Conservation (phyloP, 257 asterid genomes). For the Nicotiana benthamiana region DNA sequence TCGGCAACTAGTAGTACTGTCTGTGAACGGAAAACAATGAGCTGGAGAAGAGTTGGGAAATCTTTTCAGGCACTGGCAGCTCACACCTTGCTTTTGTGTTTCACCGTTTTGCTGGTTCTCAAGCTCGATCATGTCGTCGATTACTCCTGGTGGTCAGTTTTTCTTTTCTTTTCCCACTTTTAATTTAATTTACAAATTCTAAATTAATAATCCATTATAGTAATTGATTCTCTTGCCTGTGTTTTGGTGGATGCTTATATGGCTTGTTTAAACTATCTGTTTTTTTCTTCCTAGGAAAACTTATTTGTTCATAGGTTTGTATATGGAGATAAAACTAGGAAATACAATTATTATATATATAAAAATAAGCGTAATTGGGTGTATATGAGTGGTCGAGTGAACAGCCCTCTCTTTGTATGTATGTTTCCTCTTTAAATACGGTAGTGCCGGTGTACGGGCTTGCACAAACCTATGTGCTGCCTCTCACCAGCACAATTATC, state of each 20-base stretch:
- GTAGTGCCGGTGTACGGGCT: too few relatives aligned
- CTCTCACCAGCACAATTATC: too few relatives aligned
- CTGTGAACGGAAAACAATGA: slow-evolving; percentile 35
- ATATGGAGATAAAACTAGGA: not conserved
- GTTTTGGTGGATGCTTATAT: not conserved
- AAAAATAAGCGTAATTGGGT: not conserved
- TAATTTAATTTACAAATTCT: not conserved
- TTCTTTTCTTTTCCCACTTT: not conserved
- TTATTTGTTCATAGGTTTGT: not conserved
- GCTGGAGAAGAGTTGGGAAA: slow-evolving; percentile 91
- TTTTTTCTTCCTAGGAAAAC: not conserved
- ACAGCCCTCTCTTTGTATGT: not conserved
- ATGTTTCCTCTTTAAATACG: not conserved
- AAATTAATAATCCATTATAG: not conserved
- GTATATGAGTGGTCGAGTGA: not conserved
- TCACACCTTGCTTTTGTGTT: slow-evolving; percentile 52
- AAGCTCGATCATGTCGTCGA: slow-evolving; percentile 65
- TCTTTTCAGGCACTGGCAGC: slow-evolving; percentile 82
- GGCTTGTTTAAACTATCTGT: not conserved
- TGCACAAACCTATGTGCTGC: too few relatives aligned
- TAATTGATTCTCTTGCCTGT: not conserved
- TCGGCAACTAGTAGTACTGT: not conserved
- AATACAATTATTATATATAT: not conserved
- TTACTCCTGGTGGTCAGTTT: slow-evolving; percentile 85
- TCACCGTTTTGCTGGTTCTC: slow-evolving; percentile 69